A percentile compares a stretch with the other conserved stretches of the same genome.
phyloP scores from a whole-genome alignment of 345 rosid species.

The Passiflora organensis region DNA sequence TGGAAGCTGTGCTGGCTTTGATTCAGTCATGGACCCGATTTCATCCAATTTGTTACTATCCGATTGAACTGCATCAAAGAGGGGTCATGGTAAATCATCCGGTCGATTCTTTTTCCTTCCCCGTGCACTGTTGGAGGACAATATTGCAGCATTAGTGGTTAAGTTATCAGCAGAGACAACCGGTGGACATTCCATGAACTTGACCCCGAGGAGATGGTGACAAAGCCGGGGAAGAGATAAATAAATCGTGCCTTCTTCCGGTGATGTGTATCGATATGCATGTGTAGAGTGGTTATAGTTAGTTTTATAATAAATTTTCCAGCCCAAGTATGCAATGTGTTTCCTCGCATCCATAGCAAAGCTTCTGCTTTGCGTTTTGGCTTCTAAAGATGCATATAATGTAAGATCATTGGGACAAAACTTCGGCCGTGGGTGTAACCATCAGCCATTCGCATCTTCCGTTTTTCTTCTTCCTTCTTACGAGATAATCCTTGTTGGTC shows the following conservation, averaged over 20 bases:
- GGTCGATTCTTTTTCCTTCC: too few relatives aligned
- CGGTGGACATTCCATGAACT: background rate
- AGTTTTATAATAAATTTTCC: slow-evolving; percentile 11
- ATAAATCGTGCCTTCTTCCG: slow-evolving; percentile 1
- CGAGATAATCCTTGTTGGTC: too few relatives aligned
- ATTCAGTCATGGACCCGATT: too few relatives aligned
- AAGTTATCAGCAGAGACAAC: background rate
- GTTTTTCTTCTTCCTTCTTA: too few relatives aligned
- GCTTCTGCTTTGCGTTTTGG: background rate
- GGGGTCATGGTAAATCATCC: too few relatives aligned
- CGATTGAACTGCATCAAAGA: too few relatives aligned
- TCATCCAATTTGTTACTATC: too few relatives aligned
- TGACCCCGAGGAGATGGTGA: background rate
- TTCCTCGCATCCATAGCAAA: slow-evolving; percentile 4
- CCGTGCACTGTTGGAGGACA: too few relatives aligned
- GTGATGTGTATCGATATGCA: slow-evolving; percentile 10
- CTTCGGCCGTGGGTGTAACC: background rate
- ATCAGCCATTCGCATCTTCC: too few relatives aligned
- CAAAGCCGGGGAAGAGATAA: slow-evolving; percentile 14
- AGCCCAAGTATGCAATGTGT: slow-evolving; percentile 12
- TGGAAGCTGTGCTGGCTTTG: too few relatives aligned
- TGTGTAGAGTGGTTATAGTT: background rate
- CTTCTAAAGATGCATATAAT: background rate
- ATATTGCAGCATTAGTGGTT: background rate
- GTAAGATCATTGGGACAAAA: slow-evolving; percentile 6